Percentiles rank a stretch among this genome's conserved stretches.
Conservation (phyloP, 345 rosid species). For the Corchorus olitorius region DNA sequence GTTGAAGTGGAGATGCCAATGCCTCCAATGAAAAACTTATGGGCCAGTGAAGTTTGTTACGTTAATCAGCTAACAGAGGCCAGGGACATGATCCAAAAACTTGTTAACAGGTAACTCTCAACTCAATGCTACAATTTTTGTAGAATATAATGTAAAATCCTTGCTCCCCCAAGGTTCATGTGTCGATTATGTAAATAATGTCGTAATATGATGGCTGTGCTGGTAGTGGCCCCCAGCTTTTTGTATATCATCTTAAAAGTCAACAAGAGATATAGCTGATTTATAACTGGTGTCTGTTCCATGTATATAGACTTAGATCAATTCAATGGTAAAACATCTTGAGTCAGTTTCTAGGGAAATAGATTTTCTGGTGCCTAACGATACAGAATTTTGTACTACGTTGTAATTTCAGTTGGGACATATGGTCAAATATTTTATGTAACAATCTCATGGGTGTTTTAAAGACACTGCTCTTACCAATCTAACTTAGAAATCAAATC, state of each 20-base stretch:
- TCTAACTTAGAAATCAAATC: no score
- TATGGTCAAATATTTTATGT: no score
- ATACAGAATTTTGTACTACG: no score
- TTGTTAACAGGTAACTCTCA: slow-evolving; percentile 32
- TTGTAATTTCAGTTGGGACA: no score
- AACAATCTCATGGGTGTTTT: no score
- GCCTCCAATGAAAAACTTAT: slow-evolving; percentile 48
- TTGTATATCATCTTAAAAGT: not conserved
- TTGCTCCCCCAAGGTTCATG: not conserved
- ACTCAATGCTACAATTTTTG: no score
- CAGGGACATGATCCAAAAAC: slow-evolving; percentile 46
- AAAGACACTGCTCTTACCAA: no score
- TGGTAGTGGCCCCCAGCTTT: not conserved
- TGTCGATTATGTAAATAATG: not conserved
- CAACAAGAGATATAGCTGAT: not conserved
- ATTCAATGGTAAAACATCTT: not conserved
- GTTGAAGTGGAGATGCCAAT: slow-evolving; percentile 39
- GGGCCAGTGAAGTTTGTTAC: slow-evolving; percentile 59
- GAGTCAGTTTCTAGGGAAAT: no score
- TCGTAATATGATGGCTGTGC: not conserved
- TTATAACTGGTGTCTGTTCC: no score
- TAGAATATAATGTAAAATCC: not conserved
- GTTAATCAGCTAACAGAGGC: slow-evolving; percentile 55
- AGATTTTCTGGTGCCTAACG: not conserved
- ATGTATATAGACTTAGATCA: not conserved